Percentiles rank a stretch among this genome's conserved stretches.
Evolutionary conservation across 176 grass and related monocot species (phyloP).

Genomic region (Rhynchospora breviuscula): DNA sequence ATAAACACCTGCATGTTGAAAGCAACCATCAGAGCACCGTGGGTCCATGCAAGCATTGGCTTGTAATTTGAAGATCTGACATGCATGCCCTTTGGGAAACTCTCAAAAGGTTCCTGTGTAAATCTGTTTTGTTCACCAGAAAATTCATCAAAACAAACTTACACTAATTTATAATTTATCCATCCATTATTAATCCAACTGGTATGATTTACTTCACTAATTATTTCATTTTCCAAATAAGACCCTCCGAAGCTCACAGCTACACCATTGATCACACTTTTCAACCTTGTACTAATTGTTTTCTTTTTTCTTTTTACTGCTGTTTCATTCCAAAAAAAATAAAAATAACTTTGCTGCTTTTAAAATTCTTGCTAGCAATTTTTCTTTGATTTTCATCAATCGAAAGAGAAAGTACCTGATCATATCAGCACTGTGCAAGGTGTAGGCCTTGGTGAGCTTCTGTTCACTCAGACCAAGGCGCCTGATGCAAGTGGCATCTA

Average conservation of each 20-base stretch:
- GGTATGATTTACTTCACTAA: neutral
- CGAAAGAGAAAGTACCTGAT: constrained; percentile 54
- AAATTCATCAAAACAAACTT: constrained; percentile 15
- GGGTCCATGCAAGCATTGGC: constrained; percentile 69
- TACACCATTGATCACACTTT: neutral
- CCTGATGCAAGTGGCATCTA: constrained; percentile 54
- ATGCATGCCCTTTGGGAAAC: constrained; percentile 76
- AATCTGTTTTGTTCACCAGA: constrained; percentile 45
- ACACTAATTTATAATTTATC: neutral
- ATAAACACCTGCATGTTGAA: constrained; percentile 82
- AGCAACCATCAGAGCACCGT: constrained; percentile 97
- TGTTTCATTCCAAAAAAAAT: neutral
- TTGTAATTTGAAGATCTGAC: constrained; percentile 87
- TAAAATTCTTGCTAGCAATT: neutral
- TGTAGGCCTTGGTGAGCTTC: constrained; percentile 51
- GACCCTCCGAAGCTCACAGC: neutral
- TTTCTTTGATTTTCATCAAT: constrained; percentile 8
- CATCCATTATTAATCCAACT: neutral
- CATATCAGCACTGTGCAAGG: constrained; percentile 57
- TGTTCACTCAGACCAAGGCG: constrained; percentile 79
- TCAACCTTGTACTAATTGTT: neutral
- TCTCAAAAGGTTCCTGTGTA: constrained; percentile 77
- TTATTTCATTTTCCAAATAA: neutral
- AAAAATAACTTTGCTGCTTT: neutral
- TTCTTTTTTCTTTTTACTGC: neutral